Base-by-base conservation (phyloP, 768 basidiomycete species). In the Lyophyllum shimeji region DNA sequence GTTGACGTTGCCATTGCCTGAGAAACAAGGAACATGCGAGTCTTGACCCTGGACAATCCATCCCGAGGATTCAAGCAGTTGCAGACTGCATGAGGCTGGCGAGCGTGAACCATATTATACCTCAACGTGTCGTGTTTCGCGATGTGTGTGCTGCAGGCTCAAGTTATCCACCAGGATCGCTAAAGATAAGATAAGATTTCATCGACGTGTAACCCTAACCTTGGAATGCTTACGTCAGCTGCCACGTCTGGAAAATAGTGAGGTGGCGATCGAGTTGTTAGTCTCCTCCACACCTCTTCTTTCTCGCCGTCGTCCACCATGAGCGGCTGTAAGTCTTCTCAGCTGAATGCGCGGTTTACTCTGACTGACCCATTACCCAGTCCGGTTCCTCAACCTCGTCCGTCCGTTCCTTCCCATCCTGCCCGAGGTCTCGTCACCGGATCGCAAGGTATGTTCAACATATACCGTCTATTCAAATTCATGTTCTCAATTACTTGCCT, bases 311-410 rank as follows among this genome's bases (percentile, higher is more conserved):
- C 62, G 56, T 66, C 69, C 71, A 82, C 70, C 71, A 90, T 91
- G 89, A 90, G 89, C 81, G 88, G 88, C 63, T 90, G 89, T 88
- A 76, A 62, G 87, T 84, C 43, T 50, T 46, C 37, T 12, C 58
- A 50, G 54, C n/a, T 12, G 12, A 46, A n/a, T 13, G 13, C 43
- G 9, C 4, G 4, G 3, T 3, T 6, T 37, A 11, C 12, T 45
- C 5, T 63, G 23, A 1, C 25, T 33, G 25, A 8, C n/a, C 20
- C 47, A 33, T 4, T 43, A 37, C 65, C 34, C 39, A 96, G 95
- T 96, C 76, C 92, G 95, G 77, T 96, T 97, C 78, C 81, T 98
- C 67, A 95, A 96, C 78, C 93, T 96, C 69, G 95, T 97, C 77
- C 87, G 95, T 73, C 96, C 96, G 55, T 98, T 99, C 81, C 85